Conservation (phyloP, 2,329 filamentous ascomycete genomes). For the Fusarium begoniae region DNA sequence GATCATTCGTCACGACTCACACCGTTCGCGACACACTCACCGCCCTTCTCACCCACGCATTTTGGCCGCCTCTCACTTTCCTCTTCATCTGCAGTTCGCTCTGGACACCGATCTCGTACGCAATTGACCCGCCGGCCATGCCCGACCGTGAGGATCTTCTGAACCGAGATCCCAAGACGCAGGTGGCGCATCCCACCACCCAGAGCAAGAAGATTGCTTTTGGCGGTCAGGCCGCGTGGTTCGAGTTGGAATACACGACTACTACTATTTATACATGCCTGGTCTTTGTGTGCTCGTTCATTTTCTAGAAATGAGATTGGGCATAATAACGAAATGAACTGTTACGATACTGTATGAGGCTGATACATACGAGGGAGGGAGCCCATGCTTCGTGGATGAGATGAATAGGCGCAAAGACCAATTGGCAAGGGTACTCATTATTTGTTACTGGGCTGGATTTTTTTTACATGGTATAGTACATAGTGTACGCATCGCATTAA, state of each 20-base stretch:
- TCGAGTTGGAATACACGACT: constrained; percentile 63
- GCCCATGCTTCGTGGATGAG: constrained; percentile 1
- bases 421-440: neutral
- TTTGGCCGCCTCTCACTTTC: constrained; percentile 70
- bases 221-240: constrained; percentile 62
- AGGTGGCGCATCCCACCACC: constrained; percentile 61
- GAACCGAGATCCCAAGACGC: constrained; percentile 62
- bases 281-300: constrained; percentile 57
- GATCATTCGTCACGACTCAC: constrained; percentile 55
- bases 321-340: constrained; percentile 39
- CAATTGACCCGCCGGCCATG: constrained; percentile 66
- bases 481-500: constrained; percentile 13
- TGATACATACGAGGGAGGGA: neutral
- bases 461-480: constrained; percentile 10
- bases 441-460: neutral
- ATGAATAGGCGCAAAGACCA: constrained; percentile 3
- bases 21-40: constrained; percentile 54
- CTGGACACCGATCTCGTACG: constrained; percentile 69
- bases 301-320: constrained; percentile 28
- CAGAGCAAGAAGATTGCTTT: constrained; percentile 65
- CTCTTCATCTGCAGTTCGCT: constrained; percentile 63
- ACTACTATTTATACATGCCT: constrained; percentile 60
- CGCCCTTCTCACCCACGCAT: constrained; percentile 66
- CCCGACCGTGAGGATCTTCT: constrained; percentile 67
- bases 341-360: constrained; percentile 37